Evolutionary conservation across 805 yeast species (phyloP), one percentile per base, ranked within the genome.

Genomic region (Ogataea nitratoaversa): DNA sequence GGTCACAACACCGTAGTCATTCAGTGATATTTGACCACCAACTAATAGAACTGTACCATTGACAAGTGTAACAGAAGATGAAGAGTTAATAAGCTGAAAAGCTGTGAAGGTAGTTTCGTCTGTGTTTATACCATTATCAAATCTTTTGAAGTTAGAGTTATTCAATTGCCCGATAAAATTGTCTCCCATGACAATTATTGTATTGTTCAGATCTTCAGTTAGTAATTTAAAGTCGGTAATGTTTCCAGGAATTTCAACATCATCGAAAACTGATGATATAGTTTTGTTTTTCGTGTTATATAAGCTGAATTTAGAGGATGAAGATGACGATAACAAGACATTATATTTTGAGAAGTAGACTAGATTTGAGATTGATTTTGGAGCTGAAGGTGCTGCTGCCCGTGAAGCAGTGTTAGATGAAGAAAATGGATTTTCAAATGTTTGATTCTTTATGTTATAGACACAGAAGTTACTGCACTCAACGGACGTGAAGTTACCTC

Each of bases 401-500:
- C 8, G 62, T 49, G 3, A 74, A 38, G 6, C 69, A 53, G 16
- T 48, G 47, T 11, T 28, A 32, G 29, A 27, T 8, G 29, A 27
- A 27, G 29, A 27, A 11, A 37, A 27, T 3, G 78, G 74, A 43
- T 53, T 64, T 7, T 63, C 60, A 85, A 95, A 82, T 17, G 79
- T 63, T 0, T 74, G 64, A 24, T 69, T 66, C 3, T 61, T 55
- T 44, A 78, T 58, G 50, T 82, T 81, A 56, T 76, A 86, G 27
- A 82, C 62, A 57, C 96, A 89, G 28, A 90, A 60, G 1, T 77
- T 72, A 2, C 67, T 58, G 60, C 96, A 89, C 5, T 46, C 43
- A 14, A 40, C 38, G 17, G 67, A 57, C 17, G 69, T 72, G 56
- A 85, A 88, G 32, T 73, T 68, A 19, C 97, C 96, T 30, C 84